A percentile compares a stretch with the other conserved stretches of the same genome.
These are phyloP conservation scores for Aspergillus ellipticus DNA, from an alignment of 495 filamentous ascomycete species.

Conservation along the genomic window DNA sequence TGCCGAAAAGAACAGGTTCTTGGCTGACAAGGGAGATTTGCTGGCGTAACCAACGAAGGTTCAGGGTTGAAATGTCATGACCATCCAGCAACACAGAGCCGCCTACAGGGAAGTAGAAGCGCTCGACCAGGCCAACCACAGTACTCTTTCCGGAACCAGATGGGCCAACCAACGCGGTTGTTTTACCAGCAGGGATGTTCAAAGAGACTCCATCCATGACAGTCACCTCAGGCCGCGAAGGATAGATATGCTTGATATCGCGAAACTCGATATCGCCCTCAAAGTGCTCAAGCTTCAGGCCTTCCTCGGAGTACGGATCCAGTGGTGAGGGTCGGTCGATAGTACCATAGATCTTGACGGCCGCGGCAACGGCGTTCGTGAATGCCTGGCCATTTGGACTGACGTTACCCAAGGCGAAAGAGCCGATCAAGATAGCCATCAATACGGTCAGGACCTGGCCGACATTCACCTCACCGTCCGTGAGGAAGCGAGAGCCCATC, in stretches of 20 bases:
- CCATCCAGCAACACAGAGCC: conserved; percentile 80
- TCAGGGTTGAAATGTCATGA: conserved; percentile 74
- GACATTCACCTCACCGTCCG: conserved; percentile 57
- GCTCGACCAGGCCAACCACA: conserved; percentile 84
- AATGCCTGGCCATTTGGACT: conserved; percentile 83
- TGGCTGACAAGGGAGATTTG: conserved; percentile 87
- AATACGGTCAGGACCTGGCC: conserved; percentile 68
- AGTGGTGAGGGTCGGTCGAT: conserved; percentile 89
- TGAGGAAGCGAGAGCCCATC: conserved; percentile 81
- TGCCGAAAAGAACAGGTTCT: conserved; percentile 69
- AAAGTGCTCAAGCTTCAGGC: conserved; percentile 65
- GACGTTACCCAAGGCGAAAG: conserved; percentile 86
- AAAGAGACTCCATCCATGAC: conserved; percentile 82
- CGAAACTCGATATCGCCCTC: conserved; percentile 78
- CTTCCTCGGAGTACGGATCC: conserved; percentile 70
- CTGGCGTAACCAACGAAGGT: conserved; percentile 86
- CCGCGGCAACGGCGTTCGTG: conserved; percentile 75
- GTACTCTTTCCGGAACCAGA: conserved; percentile 91
- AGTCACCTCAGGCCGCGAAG: conserved; percentile 82
- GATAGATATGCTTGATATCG: conserved; percentile 87
- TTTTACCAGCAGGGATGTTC: conserved; percentile 77
- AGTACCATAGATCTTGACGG: conserved; percentile 83
- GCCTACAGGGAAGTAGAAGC: conserved; percentile 86
- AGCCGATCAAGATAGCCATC: conserved; percentile 86
- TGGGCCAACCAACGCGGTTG: conserved; percentile 80